A percentile compares a stretch with the other conserved stretches of the same genome.
These are phyloP conservation scores for Plectosphaerella plurivora DNA, from an alignment of 2,329 filamentous ascomycete genomes.

Conservation along the genomic window DNA sequence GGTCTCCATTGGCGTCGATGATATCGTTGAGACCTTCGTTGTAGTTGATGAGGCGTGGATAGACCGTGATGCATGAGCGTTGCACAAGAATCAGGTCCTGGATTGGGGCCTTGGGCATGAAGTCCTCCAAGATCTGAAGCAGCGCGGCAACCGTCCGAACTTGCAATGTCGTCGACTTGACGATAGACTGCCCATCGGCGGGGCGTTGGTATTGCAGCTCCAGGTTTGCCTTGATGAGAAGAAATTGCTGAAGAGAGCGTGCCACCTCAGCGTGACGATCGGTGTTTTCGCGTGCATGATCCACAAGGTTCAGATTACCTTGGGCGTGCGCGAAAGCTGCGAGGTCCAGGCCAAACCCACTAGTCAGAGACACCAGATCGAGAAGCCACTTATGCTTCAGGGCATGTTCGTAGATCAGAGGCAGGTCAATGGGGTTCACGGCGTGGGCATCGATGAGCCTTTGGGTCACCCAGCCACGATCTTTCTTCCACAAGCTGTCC, in stretches of 20 bases:
- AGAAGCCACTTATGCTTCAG: slow-evolving; percentile 81
- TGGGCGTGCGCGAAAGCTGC: slow-evolving; percentile 80
- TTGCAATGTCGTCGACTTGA: slow-evolving; percentile 60
- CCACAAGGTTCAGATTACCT: slow-evolving; percentile 71
- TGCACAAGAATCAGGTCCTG: slow-evolving; percentile 76
- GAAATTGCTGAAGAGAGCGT: slow-evolving; percentile 69
- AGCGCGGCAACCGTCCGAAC: slow-evolving; percentile 82
- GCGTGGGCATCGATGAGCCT: slow-evolving; percentile 78
- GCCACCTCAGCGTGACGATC: slow-evolving; percentile 66
- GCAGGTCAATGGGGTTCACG: slow-evolving; percentile 53
- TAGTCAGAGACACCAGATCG: slow-evolving; percentile 71
- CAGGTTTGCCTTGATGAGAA: slow-evolving; percentile 78
- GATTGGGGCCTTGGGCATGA: slow-evolving; percentile 51
- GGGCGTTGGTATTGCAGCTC: slow-evolving; percentile 71
- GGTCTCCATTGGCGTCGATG: slow-evolving; percentile 77
- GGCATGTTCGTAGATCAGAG: slow-evolving; percentile 56
- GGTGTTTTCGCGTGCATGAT: slow-evolving; percentile 72
- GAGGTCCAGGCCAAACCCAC: slow-evolving; percentile 82
- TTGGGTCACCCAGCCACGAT: slow-evolving; percentile 79
- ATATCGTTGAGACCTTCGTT: slow-evolving; percentile 89
- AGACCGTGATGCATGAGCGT: slow-evolving; percentile 83
- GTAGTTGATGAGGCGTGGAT: slow-evolving; percentile 93
- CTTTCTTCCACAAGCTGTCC: slow-evolving; percentile 86
- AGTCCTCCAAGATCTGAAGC: slow-evolving; percentile 73
- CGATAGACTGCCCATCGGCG: slow-evolving; percentile 53